phyloP scores from a whole-genome alignment of 192 early-diverging fungal species.

The Linnemannia exigua region DNA sequence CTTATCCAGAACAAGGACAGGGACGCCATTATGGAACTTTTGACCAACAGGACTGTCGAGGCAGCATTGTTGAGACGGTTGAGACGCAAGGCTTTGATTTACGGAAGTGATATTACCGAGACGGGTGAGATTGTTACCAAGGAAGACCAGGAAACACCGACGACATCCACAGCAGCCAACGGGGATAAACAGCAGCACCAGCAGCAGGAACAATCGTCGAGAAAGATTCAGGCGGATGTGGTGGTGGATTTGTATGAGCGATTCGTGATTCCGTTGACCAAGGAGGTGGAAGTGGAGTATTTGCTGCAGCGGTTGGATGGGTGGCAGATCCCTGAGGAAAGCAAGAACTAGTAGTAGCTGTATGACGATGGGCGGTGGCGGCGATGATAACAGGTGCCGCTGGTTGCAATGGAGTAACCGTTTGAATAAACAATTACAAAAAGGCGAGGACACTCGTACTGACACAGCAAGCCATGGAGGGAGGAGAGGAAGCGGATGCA shows the following conservation, averaged over 20 bases:
- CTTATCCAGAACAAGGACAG: constrained; percentile 82
- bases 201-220: constrained; percentile 14
- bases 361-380: too few species aligned
- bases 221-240: constrained; percentile 82
- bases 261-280: constrained; percentile 98
- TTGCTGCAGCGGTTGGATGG: constrained; percentile 70
- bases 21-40: constrained; percentile 83
- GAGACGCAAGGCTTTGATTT: constrained; percentile 91
- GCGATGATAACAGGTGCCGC: neutral
- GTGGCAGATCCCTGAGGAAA: constrained; percentile 24
- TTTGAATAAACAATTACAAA: neutral
- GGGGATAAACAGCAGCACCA: neutral
- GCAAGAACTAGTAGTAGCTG: neutral
- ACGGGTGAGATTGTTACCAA: constrained; percentile 47
- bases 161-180: neutral
- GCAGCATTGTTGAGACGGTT: constrained; percentile 84
- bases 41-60: constrained; percentile 93
- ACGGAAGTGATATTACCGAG: constrained; percentile 91
- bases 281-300: constrained; percentile 97
- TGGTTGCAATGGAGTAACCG: neutral
- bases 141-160: neutral
- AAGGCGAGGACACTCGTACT: too few species aligned
- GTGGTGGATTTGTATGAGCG: constrained; percentile 94
- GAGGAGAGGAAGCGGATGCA: too few species aligned
- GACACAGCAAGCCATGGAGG: too few species aligned